These are phyloP conservation scores for Collybiopsis luxurians DNA, from an alignment of 768 basidiomycete genomes.

Conservation along the genomic window DNA sequence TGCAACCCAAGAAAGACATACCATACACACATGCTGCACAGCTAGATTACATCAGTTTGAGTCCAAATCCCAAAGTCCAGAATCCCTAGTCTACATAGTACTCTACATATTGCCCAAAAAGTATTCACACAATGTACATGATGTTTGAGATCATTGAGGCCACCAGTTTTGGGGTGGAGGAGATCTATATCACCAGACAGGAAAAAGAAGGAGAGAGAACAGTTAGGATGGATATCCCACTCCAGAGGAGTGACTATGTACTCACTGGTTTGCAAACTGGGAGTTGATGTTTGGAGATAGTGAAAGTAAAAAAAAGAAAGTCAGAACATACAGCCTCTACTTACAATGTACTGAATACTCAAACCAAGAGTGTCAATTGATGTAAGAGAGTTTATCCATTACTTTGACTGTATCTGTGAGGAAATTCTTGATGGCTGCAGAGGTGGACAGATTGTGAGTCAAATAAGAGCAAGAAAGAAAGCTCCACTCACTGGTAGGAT, in stretches of 20 bases:
- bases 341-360: conserved; percentile 16
- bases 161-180: not conserved
- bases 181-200: not conserved
- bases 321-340: no score
- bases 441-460: not conserved
- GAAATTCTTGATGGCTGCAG: conserved; percentile 12
- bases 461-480: not conserved
- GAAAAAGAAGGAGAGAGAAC: no score
- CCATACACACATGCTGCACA: no score
- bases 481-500: conserved; percentile 9
- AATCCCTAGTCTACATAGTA: no score
- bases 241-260: not conserved
- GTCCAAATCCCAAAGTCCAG: no score
- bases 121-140: not conserved
- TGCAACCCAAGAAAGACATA: no score
- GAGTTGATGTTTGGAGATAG: not conserved
- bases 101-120: no score
- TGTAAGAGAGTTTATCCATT: conserved; percentile 11
- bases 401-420: not conserved
- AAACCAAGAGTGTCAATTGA: conserved; percentile 18
- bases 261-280: not conserved
- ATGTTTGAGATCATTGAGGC: not conserved
- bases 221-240: not conserved
- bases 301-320: not conserved
- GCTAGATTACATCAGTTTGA: no score